Evolutionary conservation across 2,329 filamentous ascomycete genomes (phyloP).

Genomic region (Colletotrichum sublineola): DNA sequence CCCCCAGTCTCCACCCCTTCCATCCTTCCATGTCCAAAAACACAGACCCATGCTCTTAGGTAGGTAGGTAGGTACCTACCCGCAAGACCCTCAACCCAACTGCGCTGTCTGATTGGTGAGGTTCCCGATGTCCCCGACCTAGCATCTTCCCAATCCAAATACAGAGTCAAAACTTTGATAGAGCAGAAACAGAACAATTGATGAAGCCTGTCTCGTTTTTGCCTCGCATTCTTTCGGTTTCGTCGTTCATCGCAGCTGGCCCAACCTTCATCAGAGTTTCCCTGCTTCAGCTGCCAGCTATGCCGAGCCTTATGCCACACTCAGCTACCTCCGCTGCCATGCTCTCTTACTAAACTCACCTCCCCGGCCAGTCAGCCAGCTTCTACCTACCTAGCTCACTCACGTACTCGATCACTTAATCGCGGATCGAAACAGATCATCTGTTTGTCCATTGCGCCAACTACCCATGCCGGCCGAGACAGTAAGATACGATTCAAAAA

Average conservation of each 20-base stretch:
- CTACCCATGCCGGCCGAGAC: background rate
- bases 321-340: background rate
- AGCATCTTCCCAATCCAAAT: conserved; percentile 13
- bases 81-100: background rate
- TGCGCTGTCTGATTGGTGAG: background rate
- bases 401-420: background rate
- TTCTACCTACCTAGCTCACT: background rate
- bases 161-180: conserved; percentile 9
- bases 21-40: background rate
- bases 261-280: background rate
- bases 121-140: conserved; percentile 15
- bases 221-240: background rate
- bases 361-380: background rate
- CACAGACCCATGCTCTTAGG: no score
- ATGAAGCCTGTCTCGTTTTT: background rate
- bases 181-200: background rate
- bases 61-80: no score
- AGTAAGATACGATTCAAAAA: background rate
- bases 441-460: background rate
- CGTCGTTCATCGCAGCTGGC: background rate
- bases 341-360: background rate
- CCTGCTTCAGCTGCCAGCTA: background rate
- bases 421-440: background rate
- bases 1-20: background rate
- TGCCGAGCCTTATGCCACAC: background rate